phyloP scores from a whole-genome alignment of 106 monocot genomes.

The Chionographis japonica region DNA sequence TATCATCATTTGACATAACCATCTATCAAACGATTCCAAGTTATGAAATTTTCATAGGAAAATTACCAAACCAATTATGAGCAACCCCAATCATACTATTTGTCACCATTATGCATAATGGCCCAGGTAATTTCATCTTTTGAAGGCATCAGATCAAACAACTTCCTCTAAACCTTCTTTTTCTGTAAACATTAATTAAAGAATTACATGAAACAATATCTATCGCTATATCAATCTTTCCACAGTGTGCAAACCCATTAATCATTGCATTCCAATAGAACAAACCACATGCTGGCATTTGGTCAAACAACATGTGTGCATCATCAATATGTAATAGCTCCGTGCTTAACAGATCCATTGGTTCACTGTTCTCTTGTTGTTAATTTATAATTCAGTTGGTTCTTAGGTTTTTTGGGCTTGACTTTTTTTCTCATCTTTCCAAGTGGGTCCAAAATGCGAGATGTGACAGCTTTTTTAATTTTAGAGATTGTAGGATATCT shows the following conservation, averaged over 20 bases:
- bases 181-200: constrained; percentile 41
- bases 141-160: constrained; percentile 24
- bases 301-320: constrained; percentile 31
- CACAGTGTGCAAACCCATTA: constrained; percentile 26
- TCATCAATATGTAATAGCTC: not conserved
- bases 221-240: constrained; percentile 5
- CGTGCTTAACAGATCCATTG: constrained; percentile 38
- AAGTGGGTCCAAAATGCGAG: no score
- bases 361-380: no score
- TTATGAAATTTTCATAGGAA: constrained; percentile 24
- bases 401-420: no score
- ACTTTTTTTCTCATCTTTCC: no score
- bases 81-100: constrained; percentile 23
- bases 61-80: constrained; percentile 34
- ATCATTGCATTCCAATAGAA: constrained; percentile 47
- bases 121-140: constrained; percentile 45
- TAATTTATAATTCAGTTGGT: no score
- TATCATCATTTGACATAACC: constrained; percentile 22
- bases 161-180: constrained; percentile 14
- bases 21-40: constrained; percentile 36
- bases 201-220: constrained; percentile 42
- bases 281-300: constrained; percentile 32
- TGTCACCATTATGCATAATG: constrained; percentile 34
- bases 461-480: no score
- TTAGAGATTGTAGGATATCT: no score